Conservation (phyloP, 257 asterid species). For the Voacanga thouarsii region DNA sequence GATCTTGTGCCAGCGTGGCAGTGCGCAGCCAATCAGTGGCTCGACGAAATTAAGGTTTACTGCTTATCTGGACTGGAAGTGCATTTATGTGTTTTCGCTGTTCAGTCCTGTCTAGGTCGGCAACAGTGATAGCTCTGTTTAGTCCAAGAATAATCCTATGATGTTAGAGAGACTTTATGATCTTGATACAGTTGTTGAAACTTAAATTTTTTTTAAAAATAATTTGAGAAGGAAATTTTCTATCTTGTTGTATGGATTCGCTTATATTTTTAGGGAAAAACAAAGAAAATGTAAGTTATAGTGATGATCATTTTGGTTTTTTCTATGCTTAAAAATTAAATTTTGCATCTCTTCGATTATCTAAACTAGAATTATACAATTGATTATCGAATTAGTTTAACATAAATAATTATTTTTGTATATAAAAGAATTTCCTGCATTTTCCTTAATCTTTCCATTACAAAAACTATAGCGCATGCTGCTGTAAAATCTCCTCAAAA, state of each 20-base stretch:
- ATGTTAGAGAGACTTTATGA: neutral
- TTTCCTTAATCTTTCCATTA: too few species aligned
- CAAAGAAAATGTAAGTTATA: too few species aligned
- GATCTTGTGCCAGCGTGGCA: slow-evolving; percentile 76
- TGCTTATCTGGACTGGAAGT: slow-evolving; percentile 31
- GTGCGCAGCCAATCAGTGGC: slow-evolving; percentile 57
- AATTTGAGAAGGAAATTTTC: neutral
- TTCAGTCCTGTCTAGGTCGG: slow-evolving; percentile 23
- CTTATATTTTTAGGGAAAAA: neutral
- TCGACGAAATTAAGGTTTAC: slow-evolving; percentile 87
- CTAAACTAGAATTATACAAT: too few species aligned
- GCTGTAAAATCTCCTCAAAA: neutral
- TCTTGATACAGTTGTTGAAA: neutral
- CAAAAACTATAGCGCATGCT: too few species aligned
- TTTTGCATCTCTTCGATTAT: neutral
- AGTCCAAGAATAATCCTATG: neutral
- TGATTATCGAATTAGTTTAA: too few species aligned
- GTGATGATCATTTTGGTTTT: too few species aligned
- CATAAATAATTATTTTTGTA: too few species aligned
- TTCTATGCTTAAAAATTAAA: too few species aligned
- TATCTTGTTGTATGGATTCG: neutral
- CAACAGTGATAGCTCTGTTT: neutral
- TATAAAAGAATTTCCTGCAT: too few species aligned
- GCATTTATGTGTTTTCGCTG: slow-evolving; percentile 35
- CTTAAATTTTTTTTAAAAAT: neutral